Percentiles rank a stretch among this genome's conserved stretches.
Conservation (phyloP, 2,329 filamentous ascomycete species). For the Talaromyces rugulosus region DNA sequence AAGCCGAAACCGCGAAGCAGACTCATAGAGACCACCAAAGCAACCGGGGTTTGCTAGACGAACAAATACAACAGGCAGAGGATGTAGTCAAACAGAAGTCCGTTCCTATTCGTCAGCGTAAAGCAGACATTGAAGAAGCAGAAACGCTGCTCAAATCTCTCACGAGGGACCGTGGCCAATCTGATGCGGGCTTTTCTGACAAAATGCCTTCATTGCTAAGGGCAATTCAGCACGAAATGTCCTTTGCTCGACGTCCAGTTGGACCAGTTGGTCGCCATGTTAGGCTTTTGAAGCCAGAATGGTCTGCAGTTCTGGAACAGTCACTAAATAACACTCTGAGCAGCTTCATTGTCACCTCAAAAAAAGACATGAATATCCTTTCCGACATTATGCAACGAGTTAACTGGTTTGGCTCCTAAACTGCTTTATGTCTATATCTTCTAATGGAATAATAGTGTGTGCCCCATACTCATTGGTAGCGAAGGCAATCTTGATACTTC, state of each 20-base stretch:
- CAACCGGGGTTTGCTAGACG: constrained; percentile 31
- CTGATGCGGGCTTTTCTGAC: constrained; percentile 60
- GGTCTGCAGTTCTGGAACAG: constrained; percentile 78
- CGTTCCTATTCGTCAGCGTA: constrained; percentile 40
- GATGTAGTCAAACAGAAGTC: constrained; percentile 22
- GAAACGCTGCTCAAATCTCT: constrained; percentile 52
- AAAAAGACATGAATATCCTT: constrained; percentile 68
- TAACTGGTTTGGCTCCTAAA: constrained; percentile 42
- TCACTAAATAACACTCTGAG: constrained; percentile 66
- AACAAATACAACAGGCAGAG: constrained; percentile 32
- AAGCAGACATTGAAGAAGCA: constrained; percentile 51
- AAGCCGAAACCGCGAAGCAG: constrained; percentile 42
- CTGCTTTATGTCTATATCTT: background rate
- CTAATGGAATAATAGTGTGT: constrained; percentile 36
- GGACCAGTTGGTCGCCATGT: constrained; percentile 81
- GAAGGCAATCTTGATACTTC: constrained; percentile 53
- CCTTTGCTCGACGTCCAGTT: constrained; percentile 69
- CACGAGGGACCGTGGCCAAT: constrained; percentile 54
- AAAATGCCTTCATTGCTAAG: constrained; percentile 61
- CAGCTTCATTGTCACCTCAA: constrained; percentile 76
- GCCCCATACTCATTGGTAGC: constrained; percentile 62
- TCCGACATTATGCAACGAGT: constrained; percentile 59
- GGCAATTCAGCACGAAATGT: constrained; percentile 64
- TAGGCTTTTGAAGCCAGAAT: constrained; percentile 70
- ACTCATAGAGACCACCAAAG: constrained; percentile 40